A percentile compares a stretch with the other conserved stretches of the same genome.
Evolutionary conservation across 345 rosid genomes (phyloP).

Genomic region (Acer negundo): DNA sequence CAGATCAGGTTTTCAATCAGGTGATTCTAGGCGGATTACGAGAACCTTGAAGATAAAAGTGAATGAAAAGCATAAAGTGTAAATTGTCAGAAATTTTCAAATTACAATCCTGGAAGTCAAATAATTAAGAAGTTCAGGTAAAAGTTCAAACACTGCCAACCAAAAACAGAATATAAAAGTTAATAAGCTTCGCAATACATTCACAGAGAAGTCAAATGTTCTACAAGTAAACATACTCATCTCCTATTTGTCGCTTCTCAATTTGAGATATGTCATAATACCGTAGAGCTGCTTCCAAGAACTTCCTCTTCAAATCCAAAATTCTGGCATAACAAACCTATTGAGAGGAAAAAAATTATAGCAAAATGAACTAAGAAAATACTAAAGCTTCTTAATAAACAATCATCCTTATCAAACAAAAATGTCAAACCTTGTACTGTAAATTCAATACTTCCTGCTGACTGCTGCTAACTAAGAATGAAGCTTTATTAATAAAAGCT

Average conservation of each 20-base stretch:
- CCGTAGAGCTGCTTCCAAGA: slow-evolving; percentile 93
- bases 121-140: neutral
- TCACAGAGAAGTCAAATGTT: neutral
- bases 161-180: neutral
- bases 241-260: slow-evolving; percentile 90
- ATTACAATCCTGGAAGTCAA: neutral
- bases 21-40: neutral
- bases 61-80: neutral
- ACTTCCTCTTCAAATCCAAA: slow-evolving; percentile 95
- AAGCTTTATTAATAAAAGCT: slow-evolving; percentile 93
- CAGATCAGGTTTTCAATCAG: neutral
- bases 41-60: neutral
- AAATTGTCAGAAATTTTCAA: neutral
- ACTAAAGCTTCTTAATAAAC: slow-evolving; percentile 5
- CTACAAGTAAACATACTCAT: slow-evolving; percentile 61
- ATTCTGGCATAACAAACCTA: slow-evolving; percentile 98
- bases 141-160: neutral
- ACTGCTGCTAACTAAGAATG: slow-evolving; percentile 94
- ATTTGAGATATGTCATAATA: slow-evolving; percentile 94
- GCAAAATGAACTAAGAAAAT: slow-evolving; percentile 10
- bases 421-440: slow-evolving; percentile 74
- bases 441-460: slow-evolving; percentile 89
- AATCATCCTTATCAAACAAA: neutral
- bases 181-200: neutral
- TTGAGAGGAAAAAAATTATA: slow-evolving; percentile 16